Evolutionary conservation across 305 asterid species (phyloP).

Genomic region (Rubia tinctorum): DNA sequence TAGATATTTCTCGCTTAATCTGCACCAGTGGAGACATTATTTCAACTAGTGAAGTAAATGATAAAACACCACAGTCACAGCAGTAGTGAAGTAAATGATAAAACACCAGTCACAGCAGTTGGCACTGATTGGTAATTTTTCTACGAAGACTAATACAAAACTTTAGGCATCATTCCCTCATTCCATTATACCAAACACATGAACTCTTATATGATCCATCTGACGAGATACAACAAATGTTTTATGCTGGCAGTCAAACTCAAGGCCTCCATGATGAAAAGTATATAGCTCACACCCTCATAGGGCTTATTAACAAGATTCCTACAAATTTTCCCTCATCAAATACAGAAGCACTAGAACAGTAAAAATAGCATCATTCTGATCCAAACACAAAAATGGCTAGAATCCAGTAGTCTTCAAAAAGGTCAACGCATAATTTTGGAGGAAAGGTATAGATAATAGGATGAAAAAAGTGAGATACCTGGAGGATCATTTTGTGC

Average conservation of each 20-base stretch:
- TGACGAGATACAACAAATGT: background rate
- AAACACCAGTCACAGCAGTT: background rate
- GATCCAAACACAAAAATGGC: background rate
- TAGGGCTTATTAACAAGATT: too few relatives aligned
- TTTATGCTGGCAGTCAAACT: background rate
- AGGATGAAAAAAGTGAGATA: background rate
- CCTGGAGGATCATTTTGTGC: slow-evolving; percentile 98
- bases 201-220: background rate
- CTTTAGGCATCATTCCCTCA: too few relatives aligned
- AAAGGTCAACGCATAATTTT: background rate
- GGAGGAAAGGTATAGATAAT: background rate
- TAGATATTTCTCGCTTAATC: slow-evolving; percentile 96
- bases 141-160: background rate
- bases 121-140: background rate
- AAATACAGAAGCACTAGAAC: background rate
- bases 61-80: background rate
- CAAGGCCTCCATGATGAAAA: background rate
- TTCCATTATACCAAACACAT: background rate
- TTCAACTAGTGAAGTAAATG: slow-evolving; percentile 10
- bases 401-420: background rate
- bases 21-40: slow-evolving; percentile 30
- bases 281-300: background rate
- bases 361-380: background rate
- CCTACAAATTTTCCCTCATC: background rate
- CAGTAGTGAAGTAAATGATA: slow-evolving; percentile 3